Conservation (phyloP, 2,329 filamentous ascomycete genomes). For the Alternaria sp. region DNA sequence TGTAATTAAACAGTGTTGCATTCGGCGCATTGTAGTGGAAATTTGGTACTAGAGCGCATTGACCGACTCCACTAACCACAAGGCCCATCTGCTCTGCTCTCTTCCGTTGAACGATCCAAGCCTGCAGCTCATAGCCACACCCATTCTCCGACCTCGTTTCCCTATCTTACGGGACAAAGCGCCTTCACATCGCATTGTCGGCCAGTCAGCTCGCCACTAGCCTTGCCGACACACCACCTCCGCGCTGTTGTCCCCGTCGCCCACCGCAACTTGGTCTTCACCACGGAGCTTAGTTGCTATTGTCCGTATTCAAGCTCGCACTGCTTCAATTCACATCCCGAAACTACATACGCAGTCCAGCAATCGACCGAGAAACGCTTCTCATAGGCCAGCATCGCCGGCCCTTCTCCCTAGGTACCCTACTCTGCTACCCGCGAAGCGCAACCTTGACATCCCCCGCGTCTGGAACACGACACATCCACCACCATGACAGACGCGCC, state of each 20-base stretch:
- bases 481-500: slow-evolving; percentile 36
- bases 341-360: background rate
- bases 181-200: slow-evolving; percentile 7
- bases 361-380: background rate
- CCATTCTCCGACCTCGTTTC: slow-evolving; percentile 2
- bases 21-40: slow-evolving; percentile 34
- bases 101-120: slow-evolving; percentile 9
- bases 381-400: background rate
- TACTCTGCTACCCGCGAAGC: slow-evolving; percentile 7
- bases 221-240: slow-evolving; percentile 25
- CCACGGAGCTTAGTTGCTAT: slow-evolving; percentile 15
- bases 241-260: slow-evolving; percentile 18
- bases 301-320: slow-evolving; percentile 14
- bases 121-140: slow-evolving; percentile 5
- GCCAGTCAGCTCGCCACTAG: slow-evolving; percentile 20
- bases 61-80: slow-evolving; percentile 38
- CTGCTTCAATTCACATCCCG: background rate
- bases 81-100: slow-evolving; percentile 11
- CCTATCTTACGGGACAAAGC: background rate
- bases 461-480: slow-evolving; percentile 11
- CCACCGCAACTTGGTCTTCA: slow-evolving; percentile 14
- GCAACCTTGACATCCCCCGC: slow-evolving; percentile 9
- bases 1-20: slow-evolving; percentile 27
- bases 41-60: slow-evolving; percentile 38
- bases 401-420: background rate